phyloP scores from a whole-genome alignment of 179 eudicot species.

The Spinacia oleracea region DNA sequence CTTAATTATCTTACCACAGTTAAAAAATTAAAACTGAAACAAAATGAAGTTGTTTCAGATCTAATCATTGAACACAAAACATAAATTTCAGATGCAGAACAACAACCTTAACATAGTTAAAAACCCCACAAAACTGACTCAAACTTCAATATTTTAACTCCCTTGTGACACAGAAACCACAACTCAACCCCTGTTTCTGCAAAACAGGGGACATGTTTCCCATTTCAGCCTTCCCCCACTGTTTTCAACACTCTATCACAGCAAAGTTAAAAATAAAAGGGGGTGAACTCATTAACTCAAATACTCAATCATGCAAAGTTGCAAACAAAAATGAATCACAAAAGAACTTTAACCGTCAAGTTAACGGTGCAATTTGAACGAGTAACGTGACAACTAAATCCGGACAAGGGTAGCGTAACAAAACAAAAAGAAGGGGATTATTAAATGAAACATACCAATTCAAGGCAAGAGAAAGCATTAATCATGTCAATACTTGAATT shows the following conservation, averaged over 20 bases:
- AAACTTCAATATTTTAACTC: too few relatives aligned
- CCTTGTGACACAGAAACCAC: too few relatives aligned
- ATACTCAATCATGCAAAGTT: neutral
- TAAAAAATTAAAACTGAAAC: constrained; percentile 6
- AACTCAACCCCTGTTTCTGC: neutral
- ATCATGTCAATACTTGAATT: neutral
- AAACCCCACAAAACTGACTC: too few relatives aligned
- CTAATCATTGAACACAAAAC: constrained; percentile 5
- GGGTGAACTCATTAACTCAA: neutral
- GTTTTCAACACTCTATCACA: constrained; percentile 12
- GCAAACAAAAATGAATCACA: neutral
- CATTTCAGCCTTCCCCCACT: constrained; percentile 16
- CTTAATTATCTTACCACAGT: neutral
- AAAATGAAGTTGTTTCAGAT: constrained; percentile 3
- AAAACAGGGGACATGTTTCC: neutral
- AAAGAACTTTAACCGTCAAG: neutral
- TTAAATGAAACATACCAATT: neutral
- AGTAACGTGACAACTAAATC: too few relatives aligned
- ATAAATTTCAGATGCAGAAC: neutral
- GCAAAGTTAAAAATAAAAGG: neutral
- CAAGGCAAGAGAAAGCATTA: neutral
- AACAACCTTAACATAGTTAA: neutral
- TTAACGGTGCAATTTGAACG: too few relatives aligned
- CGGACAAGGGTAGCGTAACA: neutral
- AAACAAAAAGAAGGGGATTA: neutral